Percentiles rank a stretch among this genome's conserved stretches.
phyloP scores from a whole-genome alignment of 1,284 basidiomycete genomes.

The Marasmius fiardii region DNA sequence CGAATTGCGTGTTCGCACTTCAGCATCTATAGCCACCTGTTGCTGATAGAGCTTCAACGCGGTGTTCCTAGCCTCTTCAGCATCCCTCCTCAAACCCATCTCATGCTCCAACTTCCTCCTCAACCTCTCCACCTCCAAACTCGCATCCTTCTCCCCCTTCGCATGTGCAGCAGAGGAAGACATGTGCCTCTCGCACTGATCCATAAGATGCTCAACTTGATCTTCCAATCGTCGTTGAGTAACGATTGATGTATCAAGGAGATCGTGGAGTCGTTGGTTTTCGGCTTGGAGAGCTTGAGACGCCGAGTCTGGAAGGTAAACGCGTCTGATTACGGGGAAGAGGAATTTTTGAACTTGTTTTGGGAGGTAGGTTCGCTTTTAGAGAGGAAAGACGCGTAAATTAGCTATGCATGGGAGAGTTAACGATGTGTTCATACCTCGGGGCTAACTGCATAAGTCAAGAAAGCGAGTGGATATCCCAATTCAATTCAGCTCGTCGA shows the following conservation, averaged over 20 bases:
- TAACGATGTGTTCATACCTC: conserved; percentile 6
- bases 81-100: not conserved
- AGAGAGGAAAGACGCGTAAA: not conserved
- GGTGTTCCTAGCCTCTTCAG: not conserved
- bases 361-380: conserved; percentile 13
- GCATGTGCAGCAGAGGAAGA: conserved; percentile 9
- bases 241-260: not conserved
- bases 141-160: conserved; percentile 12
- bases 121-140: conserved; percentile 7
- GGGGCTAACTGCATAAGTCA: conserved; percentile 9
- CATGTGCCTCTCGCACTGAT: conserved; percentile 13
- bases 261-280: conserved; percentile 4
- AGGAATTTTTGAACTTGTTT: conserved; percentile 14
- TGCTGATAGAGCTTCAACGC: not conserved
- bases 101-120: not conserved
- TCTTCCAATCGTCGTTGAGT: conserved; percentile 1
- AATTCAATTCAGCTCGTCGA: not conserved
- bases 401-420: not conserved
- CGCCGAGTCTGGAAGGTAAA: conserved; percentile 9
- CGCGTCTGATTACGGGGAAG: conserved; percentile 14
- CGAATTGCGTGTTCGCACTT: not conserved
- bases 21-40: not conserved
- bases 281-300: conserved; percentile 2
- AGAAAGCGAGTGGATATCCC: not conserved
- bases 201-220: conserved; percentile 10